Evolutionary conservation across 306 rosid genomes (phyloP), one percentile per base, ranked within the genome.

Genomic region (Castanea sativa): DNA sequence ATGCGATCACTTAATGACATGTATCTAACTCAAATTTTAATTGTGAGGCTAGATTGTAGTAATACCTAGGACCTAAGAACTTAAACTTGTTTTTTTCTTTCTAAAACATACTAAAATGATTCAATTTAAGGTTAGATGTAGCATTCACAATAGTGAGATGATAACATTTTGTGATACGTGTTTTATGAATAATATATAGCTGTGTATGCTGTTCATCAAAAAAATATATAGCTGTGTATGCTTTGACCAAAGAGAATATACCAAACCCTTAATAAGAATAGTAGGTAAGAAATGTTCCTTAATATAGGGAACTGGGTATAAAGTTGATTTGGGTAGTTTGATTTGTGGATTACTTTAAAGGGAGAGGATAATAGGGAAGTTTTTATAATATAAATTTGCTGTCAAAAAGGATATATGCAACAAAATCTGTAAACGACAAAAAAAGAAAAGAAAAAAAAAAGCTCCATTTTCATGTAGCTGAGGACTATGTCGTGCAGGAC

Each of bases 401-500:
- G 23, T 68, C 16, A 33, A n/a, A 33, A 9, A 68, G 4, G 72
- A 68, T 35, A 68, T 16, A 68, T 10, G 15, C 29, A 35, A 35
- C 29, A 35, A 13, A 33, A 73, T 35, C 1, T 21, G 53, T 43
- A 55, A 35, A 79, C 60, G 84, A 84, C 79, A 83, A 83, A 68
- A 25, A 25, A 25, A 25, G 1, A 25, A 25, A 25, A 25, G 0
- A 25, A 25, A 25, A 25, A 25, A 25, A 25, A 29, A 56, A 73
- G n/a, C 21, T 60, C 38, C 64, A 79, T 59, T 77, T 73, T 68
- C 78, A 70, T 78, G 13, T n/a, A 75, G 87, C 75, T 65, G 74
- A 64, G 86, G 77, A 71, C 56, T n/a, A 71, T 86, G 82, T 78
- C 94, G 91, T 92, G 90, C 57, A 80, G 89, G 88, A 87, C 92